phyloP scores from a whole-genome alignment of 139 green algal species.

The Desmodesmus armatus region DNA sequence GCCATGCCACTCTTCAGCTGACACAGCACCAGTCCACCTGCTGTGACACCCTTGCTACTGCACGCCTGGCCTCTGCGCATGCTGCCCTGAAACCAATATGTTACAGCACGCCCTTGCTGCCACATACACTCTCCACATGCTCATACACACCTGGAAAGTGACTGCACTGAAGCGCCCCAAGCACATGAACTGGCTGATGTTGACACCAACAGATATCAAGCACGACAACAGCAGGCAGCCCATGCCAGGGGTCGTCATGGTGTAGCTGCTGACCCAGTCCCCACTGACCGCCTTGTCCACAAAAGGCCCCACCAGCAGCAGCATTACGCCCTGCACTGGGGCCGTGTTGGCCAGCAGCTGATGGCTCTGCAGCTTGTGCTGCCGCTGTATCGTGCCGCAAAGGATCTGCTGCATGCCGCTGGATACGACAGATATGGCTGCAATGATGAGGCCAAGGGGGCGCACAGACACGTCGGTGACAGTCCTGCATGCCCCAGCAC shows the following conservation, averaged over 20 bases:
- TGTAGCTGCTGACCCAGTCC: constrained; percentile 75
- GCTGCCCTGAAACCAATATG: not conserved
- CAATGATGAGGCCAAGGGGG: constrained; percentile 78
- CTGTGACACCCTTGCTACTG: not conserved
- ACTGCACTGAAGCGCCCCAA: constrained; percentile 93
- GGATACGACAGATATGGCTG: constrained; percentile 83
- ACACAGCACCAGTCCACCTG: not conserved
- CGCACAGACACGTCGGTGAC: constrained; percentile 83
- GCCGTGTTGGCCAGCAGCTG: constrained; percentile 91
- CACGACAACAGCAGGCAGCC: constrained; percentile 77
- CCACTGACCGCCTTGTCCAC: constrained; percentile 75
- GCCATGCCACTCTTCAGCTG: not conserved
- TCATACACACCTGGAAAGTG: constrained; percentile 86
- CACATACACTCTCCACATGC: too few species aligned
- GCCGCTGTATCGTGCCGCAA: constrained; percentile 88
- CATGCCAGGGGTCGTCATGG: constrained; percentile 57
- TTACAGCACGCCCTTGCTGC: not conserved
- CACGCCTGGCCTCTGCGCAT: not conserved
- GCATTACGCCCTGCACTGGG: constrained; percentile 79
- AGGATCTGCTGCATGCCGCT: constrained; percentile 95
- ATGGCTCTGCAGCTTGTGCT: constrained; percentile 79
- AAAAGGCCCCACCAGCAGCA: constrained; percentile 81
- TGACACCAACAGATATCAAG: constrained; percentile 85
- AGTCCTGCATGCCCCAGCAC: constrained; percentile 76
- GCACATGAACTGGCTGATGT: constrained; percentile 94